These are phyloP conservation scores for Dryas integrifolia DNA, from an alignment of 331 rosid genomes.

Conservation along the genomic window DNA sequence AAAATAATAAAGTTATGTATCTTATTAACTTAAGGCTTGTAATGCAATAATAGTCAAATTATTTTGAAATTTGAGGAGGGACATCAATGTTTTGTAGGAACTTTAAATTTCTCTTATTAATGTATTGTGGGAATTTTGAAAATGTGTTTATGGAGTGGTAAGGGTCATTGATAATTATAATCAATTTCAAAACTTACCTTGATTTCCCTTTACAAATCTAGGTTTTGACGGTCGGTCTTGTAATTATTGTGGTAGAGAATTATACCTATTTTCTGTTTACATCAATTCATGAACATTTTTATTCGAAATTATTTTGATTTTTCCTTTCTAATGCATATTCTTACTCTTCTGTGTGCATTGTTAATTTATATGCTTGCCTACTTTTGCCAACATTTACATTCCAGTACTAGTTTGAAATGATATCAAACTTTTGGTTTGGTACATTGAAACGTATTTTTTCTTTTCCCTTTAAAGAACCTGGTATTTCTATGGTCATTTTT, in stretches of 20 bases:
- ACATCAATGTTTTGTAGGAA: not conserved
- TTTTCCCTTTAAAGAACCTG: not conserved
- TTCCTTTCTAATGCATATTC: not conserved
- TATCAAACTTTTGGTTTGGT: not conserved
- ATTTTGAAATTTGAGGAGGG: not conserved
- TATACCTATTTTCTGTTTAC: not conserved
- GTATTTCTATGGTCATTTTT: constrained; percentile 2
- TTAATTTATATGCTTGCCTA: too few species aligned
- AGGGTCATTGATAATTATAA: not conserved
- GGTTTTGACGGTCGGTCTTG: not conserved
- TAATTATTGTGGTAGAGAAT: not conserved
- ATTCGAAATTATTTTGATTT: too few species aligned
- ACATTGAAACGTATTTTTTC: not conserved
- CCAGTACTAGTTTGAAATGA: not conserved
- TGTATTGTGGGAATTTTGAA: not conserved
- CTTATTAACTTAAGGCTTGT: not conserved
- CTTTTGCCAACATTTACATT: not conserved
- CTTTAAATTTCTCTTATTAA: not conserved
- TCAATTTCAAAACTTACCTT: not conserved
- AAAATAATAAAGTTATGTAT: not conserved
- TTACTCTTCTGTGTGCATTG: not conserved
- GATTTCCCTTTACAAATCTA: not conserved
- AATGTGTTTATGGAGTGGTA: not conserved
- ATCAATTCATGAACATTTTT: too few species aligned
- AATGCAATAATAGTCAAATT: too few species aligned